phyloP scores from a whole-genome alignment of 75 land plant species.

The Ceratopteris richardii region DNA sequence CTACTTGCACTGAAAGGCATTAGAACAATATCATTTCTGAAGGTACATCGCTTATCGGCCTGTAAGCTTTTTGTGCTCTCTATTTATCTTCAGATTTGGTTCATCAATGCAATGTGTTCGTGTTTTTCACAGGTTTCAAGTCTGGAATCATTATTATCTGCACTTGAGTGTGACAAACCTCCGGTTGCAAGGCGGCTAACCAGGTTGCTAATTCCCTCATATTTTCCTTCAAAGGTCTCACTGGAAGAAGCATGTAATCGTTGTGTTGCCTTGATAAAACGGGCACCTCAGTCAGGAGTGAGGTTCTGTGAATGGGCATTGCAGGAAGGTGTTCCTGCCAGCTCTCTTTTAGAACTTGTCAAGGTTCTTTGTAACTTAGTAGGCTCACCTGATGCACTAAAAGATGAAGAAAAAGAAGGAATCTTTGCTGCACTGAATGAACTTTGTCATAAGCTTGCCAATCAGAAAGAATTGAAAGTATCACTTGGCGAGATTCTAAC shows the following conservation, averaged over 20 bases:
- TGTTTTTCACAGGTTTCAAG: constrained; percentile 42
- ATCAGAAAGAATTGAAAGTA: constrained; percentile 17
- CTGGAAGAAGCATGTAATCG: constrained; percentile 59
- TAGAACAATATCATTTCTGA: constrained; percentile 53
- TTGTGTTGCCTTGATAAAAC: constrained; percentile 54
- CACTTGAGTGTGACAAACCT: constrained; percentile 57
- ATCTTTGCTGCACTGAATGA: constrained; percentile 37
- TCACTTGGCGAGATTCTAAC: constrained; percentile 41
- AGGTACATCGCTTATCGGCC: constrained; percentile 27
- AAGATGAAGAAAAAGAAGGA: constrained; percentile 40
- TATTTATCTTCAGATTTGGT: neutral
- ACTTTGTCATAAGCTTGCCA: constrained; percentile 31
- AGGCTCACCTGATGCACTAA: constrained; percentile 23
- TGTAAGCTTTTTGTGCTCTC: neutral
- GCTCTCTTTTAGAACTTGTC: constrained; percentile 57
- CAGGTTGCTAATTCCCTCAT: constrained; percentile 65
- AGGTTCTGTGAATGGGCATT: constrained; percentile 68
- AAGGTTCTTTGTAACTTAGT: constrained; percentile 24
- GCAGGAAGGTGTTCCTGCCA: constrained; percentile 55
- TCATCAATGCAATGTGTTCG: too few relatives aligned
- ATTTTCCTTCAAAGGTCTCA: constrained; percentile 57
- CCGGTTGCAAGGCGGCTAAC: constrained; percentile 56
- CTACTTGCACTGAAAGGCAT: constrained; percentile 57
- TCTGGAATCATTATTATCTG: constrained; percentile 44
- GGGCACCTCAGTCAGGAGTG: constrained; percentile 65